Evolutionary conservation across 805 yeast genomes (phyloP).

Genomic region (Saccharomycopsis sp.): DNA sequence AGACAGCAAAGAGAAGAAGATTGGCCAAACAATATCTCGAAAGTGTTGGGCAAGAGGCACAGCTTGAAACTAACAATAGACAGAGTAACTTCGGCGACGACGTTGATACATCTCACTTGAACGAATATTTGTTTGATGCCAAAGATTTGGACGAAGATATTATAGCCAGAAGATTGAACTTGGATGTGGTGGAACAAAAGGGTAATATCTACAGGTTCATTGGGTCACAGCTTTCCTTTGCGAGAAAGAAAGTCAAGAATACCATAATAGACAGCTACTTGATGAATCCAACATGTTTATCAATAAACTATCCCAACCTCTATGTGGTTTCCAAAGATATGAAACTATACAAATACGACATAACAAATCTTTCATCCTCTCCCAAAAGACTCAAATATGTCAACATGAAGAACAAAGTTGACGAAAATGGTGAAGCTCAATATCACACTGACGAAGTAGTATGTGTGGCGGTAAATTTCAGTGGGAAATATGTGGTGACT

Average conservation of each 20-base stretch:
- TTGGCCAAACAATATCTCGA: slow-evolving; percentile 88
- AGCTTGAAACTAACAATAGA: slow-evolving; percentile 21
- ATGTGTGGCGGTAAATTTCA: slow-evolving; percentile 75
- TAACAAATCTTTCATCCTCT: slow-evolving; percentile 41
- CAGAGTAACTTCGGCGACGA: slow-evolving; percentile 20
- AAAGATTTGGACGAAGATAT: slow-evolving; percentile 84
- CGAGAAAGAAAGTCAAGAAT: slow-evolving; percentile 25
- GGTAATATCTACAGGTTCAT: slow-evolving; percentile 71
- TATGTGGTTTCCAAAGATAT: slow-evolving; percentile 79
- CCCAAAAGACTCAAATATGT: slow-evolving; percentile 57
- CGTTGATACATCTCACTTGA: slow-evolving; percentile 23
- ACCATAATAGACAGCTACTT: slow-evolving; percentile 21
- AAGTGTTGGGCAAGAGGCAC: slow-evolving; percentile 55
- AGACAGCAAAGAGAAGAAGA: slow-evolving; percentile 89
- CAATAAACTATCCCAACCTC: slow-evolving; percentile 37
- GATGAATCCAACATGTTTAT: slow-evolving; percentile 36
- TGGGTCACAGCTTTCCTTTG: slow-evolving; percentile 39
- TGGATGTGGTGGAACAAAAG: slow-evolving; percentile 83
- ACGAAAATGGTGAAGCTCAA: slow-evolving; percentile 39
- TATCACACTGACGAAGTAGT: slow-evolving; percentile 74
- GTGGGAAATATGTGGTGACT: slow-evolving; percentile 81
- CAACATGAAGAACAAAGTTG: slow-evolving; percentile 31
- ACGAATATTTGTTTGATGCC: slow-evolving; percentile 63
- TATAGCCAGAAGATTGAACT: slow-evolving; percentile 66
- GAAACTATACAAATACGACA: slow-evolving; percentile 73